Percentiles rank a stretch among this genome's conserved stretches.
These are phyloP conservation scores for Chytriomyces hyalinus DNA, from an alignment of 192 early-diverging fungal species.

Conservation along the genomic window DNA sequence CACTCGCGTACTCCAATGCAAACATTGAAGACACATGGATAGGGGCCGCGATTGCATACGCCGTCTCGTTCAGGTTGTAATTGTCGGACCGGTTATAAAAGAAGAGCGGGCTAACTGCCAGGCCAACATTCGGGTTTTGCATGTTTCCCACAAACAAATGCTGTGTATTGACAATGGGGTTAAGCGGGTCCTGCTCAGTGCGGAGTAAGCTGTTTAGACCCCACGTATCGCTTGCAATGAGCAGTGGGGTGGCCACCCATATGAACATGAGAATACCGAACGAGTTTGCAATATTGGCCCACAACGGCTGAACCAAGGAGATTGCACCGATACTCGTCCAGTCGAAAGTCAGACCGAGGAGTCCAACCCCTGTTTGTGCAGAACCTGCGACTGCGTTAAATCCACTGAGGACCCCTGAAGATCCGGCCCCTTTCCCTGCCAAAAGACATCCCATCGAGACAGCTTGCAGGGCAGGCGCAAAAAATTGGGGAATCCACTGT, in stretches of 20 bases:
- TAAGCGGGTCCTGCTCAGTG: neutral
- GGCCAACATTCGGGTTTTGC: neutral
- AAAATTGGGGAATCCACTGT: conserved; percentile 24
- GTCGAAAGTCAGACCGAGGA: conserved; percentile 13
- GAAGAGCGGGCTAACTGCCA: conserved; percentile 10
- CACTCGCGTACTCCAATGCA: conserved; percentile 30
- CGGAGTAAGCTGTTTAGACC: conserved; percentile 5
- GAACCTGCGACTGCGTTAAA: conserved; percentile 18
- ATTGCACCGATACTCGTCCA: conserved; percentile 3
- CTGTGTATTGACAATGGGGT: conserved; percentile 1
- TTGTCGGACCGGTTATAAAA: conserved; percentile 21
- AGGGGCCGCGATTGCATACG: conserved; percentile 13
- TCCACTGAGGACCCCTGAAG: neutral
- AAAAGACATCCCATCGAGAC: conserved; percentile 30
- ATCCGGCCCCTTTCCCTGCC: conserved; percentile 1
- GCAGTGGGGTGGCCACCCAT: conserved; percentile 23
- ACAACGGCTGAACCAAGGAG: neutral
- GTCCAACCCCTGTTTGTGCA: conserved; percentile 14
- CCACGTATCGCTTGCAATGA: conserved; percentile 34
- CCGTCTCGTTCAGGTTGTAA: conserved; percentile 21
- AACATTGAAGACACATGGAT: conserved; percentile 21
- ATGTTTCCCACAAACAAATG: neutral
- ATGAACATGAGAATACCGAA: conserved; percentile 5
- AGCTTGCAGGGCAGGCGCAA: conserved; percentile 14
- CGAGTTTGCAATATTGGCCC: neutral